Evolutionary conservation across 1,284 basidiomycete genomes (phyloP).

Genomic region (Ceratobasidium sp.): DNA sequence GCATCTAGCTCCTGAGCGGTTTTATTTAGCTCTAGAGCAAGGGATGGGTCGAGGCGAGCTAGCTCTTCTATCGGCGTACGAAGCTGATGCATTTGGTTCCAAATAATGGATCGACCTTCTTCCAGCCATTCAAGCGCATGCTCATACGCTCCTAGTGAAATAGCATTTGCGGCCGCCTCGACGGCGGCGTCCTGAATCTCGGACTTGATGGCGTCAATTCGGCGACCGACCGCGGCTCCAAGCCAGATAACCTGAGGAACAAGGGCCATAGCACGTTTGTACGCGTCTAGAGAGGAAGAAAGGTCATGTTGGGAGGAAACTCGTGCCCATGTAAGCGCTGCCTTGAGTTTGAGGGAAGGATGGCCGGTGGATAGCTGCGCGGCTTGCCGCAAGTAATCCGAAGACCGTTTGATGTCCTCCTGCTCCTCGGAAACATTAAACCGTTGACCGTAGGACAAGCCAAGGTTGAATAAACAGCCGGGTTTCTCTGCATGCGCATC

Average conservation of each 20-base stretch:
- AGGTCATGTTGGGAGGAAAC: background rate
- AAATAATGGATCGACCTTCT: background rate
- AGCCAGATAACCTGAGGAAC: background rate
- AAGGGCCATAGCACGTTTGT: background rate
- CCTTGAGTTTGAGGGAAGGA: background rate
- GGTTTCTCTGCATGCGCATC: background rate
- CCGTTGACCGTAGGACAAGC: background rate
- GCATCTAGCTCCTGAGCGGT: background rate
- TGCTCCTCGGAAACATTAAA: background rate
- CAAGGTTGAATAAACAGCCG: background rate
- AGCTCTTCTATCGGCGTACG: constrained; percentile 5
- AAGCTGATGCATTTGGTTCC: constrained; percentile 9
- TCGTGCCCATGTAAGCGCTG: background rate
- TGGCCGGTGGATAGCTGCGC: background rate
- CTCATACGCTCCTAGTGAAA: background rate
- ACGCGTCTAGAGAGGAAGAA: background rate
- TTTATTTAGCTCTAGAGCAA: background rate
- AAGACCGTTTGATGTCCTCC: background rate
- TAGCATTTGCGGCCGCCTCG: background rate
- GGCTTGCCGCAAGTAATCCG: background rate
- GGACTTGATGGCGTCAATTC: too few relatives aligned
- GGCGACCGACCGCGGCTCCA: background rate
- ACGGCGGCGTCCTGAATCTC: background rate
- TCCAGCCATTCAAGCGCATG: constrained; percentile 13
- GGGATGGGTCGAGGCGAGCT: background rate